phyloP scores from a whole-genome alignment of 768 basidiomycete genomes.

The Pisolithus marmoratus region DNA sequence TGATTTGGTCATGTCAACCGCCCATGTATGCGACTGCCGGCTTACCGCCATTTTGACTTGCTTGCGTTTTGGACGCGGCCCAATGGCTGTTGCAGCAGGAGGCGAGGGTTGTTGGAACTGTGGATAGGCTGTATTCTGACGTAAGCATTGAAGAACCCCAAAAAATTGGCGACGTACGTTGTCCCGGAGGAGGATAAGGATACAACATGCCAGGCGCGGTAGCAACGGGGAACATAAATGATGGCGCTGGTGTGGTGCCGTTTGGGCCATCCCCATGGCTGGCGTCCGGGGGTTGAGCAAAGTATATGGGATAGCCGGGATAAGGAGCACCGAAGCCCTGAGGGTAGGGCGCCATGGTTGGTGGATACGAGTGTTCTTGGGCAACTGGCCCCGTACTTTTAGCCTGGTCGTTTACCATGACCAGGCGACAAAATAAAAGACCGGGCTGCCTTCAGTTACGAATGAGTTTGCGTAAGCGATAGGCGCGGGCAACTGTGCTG shows the following conservation, averaged over 20 bases:
- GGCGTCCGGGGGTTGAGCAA: conserved; percentile 24
- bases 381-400: conserved; percentile 32
- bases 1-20: conserved; percentile 1
- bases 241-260: conserved; percentile 22
- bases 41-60: conserved; percentile 58
- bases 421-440: conserved; percentile 20
- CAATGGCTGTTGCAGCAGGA: conserved; percentile 16
- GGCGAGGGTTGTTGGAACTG: conserved; percentile 23
- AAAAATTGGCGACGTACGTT: conserved; percentile 23
- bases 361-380: conserved; percentile 28
- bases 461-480: conserved; percentile 28
- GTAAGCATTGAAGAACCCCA: conserved; percentile 4
- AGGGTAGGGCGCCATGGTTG: conserved; percentile 23
- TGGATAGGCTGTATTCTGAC: conserved; percentile 24
- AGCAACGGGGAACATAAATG: conserved; percentile 34
- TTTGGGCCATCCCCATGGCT: conserved; percentile 30
- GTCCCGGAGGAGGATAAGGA: conserved; percentile 35
- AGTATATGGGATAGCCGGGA: conserved; percentile 29
- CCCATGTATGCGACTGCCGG: conserved; percentile 6
- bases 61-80: conserved; percentile 39
- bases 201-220: conserved; percentile 40
- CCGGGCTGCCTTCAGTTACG: conserved; percentile 15
- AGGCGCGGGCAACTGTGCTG: conserved; percentile 18
- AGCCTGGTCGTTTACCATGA: conserved; percentile 27
- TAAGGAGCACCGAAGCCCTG: conserved; percentile 24